These are phyloP conservation scores for Boletales sp. DNA, from an alignment of 768 basidiomycete genomes.

Conservation along the genomic window DNA sequence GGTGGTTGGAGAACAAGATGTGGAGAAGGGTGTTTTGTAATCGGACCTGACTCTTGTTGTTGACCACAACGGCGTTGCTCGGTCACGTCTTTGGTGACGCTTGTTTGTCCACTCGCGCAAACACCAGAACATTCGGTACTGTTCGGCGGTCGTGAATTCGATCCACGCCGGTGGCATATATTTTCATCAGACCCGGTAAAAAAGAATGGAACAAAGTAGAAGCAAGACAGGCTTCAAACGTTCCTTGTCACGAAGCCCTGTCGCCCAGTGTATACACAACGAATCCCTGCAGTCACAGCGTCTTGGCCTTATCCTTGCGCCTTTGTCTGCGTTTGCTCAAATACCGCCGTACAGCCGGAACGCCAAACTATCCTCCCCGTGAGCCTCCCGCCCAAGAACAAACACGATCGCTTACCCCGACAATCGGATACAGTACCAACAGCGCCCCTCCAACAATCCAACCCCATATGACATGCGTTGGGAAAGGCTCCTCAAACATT, in stretches of 20 bases:
- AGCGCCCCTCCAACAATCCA: slow-evolving; percentile 60
- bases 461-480: slow-evolving; percentile 57
- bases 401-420: slow-evolving; percentile 48
- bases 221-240: not conserved
- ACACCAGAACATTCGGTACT: slow-evolving; percentile 30
- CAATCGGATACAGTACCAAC: slow-evolving; percentile 64
- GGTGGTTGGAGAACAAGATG: slow-evolving; percentile 19
- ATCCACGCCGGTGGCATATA: slow-evolving; percentile 3
- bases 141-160: slow-evolving; percentile 9
- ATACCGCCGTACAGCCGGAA: slow-evolving; percentile 55
- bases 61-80: not conserved
- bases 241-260: not conserved
- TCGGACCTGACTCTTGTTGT: not conserved
- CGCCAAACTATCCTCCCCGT: slow-evolving; percentile 51
- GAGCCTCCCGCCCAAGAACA: not conserved
- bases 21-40: slow-evolving; percentile 7
- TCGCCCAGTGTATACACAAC: too few species aligned
- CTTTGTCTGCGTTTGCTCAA: slow-evolving; percentile 36
- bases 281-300: slow-evolving; percentile 15
- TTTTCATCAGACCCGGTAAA: not conserved
- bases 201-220: not conserved
- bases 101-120: slow-evolving; percentile 24
- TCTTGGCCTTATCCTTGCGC: slow-evolving; percentile 33
- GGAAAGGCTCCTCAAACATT: slow-evolving; percentile 63
- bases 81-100: slow-evolving; percentile 10